Evolutionary conservation across 164 flowering plant genomes (phyloP), one percentile per base, ranked within the genome.

Genomic region (Echeveria elegans): DNA sequence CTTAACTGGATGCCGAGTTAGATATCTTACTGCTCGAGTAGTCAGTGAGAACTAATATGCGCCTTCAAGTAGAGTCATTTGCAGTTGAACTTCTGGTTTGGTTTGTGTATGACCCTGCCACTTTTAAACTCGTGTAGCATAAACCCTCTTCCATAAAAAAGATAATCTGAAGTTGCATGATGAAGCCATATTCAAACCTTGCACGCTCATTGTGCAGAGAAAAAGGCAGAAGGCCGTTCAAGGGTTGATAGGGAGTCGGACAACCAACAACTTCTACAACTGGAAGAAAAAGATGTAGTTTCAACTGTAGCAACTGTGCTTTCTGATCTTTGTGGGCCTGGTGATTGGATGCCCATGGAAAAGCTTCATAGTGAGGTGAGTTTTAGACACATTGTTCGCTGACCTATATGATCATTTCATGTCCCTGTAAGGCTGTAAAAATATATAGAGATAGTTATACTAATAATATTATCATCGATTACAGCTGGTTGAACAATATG

Each of bases 271-370:
- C 92, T 86, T 34, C 37, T 34, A 3, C 37, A 34, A 34, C 74
- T 86, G 73, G 97, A 95, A 74, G 99, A 92, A 74, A 92, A 92
- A 77, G 94, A 89, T 76, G 96, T 92, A 23, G 96, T 92, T 21
- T 89, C 97, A 61, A 92, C 81, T 63, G 90, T 88, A 19, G 99
- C 96, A 63, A 92, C 81, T 61, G 90, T 88, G 69, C 92, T 95
- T 7, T 92, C 97, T 71, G 99, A 92, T 82, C 64, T 92, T 56
- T 92, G 99, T 77, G 94, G 97, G 50, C 97, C 97, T 63, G 97
- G 99, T 61, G 97, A 95, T 61, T 95, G 96, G 97, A 92, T 92
- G 96, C 84, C 97, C 8, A 86, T 95, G 97, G 92, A 77, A 90
- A 77, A 84, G 76, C 96, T 95, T 74, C 96, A 95, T 72, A 38